Percentiles rank a stretch among this genome's conserved stretches.
Conservation (phyloP, 768 basidiomycete species). For the Amanita phalloides region DNA sequence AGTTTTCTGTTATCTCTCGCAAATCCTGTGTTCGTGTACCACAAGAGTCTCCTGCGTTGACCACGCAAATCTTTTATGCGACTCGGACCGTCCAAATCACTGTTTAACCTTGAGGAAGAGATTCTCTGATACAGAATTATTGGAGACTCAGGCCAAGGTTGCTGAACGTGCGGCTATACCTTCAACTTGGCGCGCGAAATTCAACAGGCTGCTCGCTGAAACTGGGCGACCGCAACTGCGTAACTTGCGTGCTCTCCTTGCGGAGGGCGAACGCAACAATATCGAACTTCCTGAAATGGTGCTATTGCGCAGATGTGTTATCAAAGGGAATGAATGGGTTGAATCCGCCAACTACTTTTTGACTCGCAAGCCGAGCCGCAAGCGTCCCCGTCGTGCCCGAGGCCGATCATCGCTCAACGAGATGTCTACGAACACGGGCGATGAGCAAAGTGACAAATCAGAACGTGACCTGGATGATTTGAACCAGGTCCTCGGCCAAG, state of each 20-base stretch:
- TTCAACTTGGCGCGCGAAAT: constrained; percentile 60
- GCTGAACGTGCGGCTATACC: constrained; percentile 67
- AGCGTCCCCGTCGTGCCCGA: constrained; percentile 57
- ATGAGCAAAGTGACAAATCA: constrained; percentile 58
- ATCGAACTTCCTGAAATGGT: constrained; percentile 62
- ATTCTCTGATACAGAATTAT: constrained; percentile 69
- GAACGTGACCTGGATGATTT: constrained; percentile 67
- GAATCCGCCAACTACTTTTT: constrained; percentile 72
- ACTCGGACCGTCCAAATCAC: constrained; percentile 29
- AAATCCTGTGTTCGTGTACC: constrained; percentile 76
- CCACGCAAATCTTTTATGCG: constrained; percentile 72
- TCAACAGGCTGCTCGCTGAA: constrained; percentile 56
- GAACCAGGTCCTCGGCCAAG: constrained; percentile 57
- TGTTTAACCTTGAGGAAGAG: constrained; percentile 60
- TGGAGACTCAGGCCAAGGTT: constrained; percentile 55
- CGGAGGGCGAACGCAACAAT: constrained; percentile 84
- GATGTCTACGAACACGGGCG: constrained; percentile 14
- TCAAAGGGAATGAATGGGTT: constrained; percentile 79
- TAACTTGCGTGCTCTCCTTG: constrained; percentile 67
- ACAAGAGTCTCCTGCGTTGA: constrained; percentile 76
- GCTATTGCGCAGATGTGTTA: constrained; percentile 70
- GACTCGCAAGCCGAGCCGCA: constrained; percentile 70
- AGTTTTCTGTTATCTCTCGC: constrained; percentile 90
- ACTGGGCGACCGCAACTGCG: constrained; percentile 66
- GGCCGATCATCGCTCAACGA: constrained; percentile 39